Base-by-base conservation (phyloP, 192 early-diverging fungal genomes). In the Linnemannia schmuckeri region DNA sequence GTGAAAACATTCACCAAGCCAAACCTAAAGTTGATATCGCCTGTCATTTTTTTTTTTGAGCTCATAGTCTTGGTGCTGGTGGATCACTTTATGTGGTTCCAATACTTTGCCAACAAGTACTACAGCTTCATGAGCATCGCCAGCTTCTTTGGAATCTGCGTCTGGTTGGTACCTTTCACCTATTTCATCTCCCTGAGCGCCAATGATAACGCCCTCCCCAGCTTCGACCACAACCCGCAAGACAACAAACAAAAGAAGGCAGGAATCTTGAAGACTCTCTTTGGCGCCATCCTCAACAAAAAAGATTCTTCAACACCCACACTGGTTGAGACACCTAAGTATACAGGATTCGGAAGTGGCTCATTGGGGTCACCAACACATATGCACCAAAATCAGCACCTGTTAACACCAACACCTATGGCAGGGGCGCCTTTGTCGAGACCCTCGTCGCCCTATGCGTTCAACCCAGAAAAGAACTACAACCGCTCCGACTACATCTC, bases 81-180 rank as follows among this genome's bases (percentile, higher is more conserved):
- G n/a, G 95, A 98, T 89, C 98, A 99, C 85, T 97, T 98, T 81
- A 70, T 96, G 75, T 99, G 97, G 97, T 99, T 99, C 89, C 92
- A 94, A 76, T 99, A 94, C 82, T 99, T 99, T 85, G 91, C 96
- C 2, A 80, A 85, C 27, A 88, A 92, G 44, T 92, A 95, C 76
- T 94, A 90, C 81, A 91, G 93, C 40, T 97, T 98, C 80, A 86
- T 91, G 77, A 95, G 97, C 72, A 95, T 98, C 71, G 95, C 96
- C 69, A 91, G 96, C 27, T 98, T 98, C 90, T 99, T 99, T 90
- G 97, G 96, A 27, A 92, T 99, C 77, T 95, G 94, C 81, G 96
- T 99, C 12, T 99, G 98, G 98, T 80, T 98, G 70, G 91, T 99
- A 13, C 98, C 98, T 6, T 95, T 99, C 76, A 88, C 94, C 27